phyloP scores from a whole-genome alignment of 352 stramenopile species.

The Globisporangium nunn region DNA sequence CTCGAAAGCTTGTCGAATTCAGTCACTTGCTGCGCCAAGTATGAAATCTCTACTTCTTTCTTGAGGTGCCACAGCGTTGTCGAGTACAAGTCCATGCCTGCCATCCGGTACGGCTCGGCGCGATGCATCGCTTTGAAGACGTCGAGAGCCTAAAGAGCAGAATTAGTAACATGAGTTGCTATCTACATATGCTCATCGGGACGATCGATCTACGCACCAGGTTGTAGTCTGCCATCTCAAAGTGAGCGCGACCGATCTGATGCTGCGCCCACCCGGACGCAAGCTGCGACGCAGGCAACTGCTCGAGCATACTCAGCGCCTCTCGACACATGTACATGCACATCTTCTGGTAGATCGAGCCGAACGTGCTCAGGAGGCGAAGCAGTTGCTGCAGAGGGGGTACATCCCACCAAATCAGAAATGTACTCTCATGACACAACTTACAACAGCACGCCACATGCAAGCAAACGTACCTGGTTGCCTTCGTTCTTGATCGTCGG shows the following conservation, averaged over 20 bases:
- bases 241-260: slow-evolving; percentile 91
- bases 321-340: slow-evolving; percentile 78
- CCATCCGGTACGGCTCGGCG: slow-evolving; percentile 90
- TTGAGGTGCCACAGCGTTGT: slow-evolving; percentile 97
- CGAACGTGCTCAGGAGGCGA: slow-evolving; percentile 58
- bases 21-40: slow-evolving; percentile 91
- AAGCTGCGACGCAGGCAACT: slow-evolving; percentile 78
- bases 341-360: slow-evolving; percentile 64
- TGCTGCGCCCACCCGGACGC: slow-evolving; percentile 93
- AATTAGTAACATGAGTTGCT: background rate
- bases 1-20: slow-evolving; percentile 92
- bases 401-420: background rate
- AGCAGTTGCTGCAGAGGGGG: slow-evolving; percentile 27
- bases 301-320: slow-evolving; percentile 84
- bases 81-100: slow-evolving; percentile 92
- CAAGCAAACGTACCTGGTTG: slow-evolving; percentile 5
- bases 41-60: slow-evolving; percentile 96
- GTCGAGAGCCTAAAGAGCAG: slow-evolving; percentile 55
- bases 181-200: no score
- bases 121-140: slow-evolving; percentile 88
- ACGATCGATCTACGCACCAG: slow-evolving; percentile 15
- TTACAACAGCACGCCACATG: no score
- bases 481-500: background rate
- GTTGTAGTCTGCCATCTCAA: slow-evolving; percentile 94
- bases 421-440: background rate